A percentile compares a stretch with the other conserved stretches of the same genome.
These are phyloP conservation scores for Aspergillus floridensis DNA, from an alignment of 2,329 filamentous ascomycete species.

Conservation along the genomic window DNA sequence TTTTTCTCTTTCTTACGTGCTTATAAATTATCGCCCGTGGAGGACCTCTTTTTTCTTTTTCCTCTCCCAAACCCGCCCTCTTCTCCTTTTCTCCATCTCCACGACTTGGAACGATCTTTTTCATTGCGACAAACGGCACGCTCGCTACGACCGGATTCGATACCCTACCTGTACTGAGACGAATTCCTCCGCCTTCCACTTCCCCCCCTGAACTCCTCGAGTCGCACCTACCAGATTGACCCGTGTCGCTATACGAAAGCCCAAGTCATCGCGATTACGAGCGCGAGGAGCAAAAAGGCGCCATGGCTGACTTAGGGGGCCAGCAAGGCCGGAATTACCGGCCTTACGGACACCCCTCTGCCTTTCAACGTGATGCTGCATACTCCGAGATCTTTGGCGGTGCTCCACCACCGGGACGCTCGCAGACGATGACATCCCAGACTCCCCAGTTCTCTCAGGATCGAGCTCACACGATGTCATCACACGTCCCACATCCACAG, in stretches of 20 bases:
- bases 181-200: constrained; percentile 4
- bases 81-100: constrained; percentile 25
- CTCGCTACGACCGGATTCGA: constrained; percentile 32
- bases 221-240: constrained; percentile 1
- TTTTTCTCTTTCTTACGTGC: constrained; percentile 10
- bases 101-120: constrained; percentile 33
- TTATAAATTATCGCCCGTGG: constrained; percentile 21
- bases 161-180: constrained; percentile 15
- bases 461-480: constrained; percentile 77
- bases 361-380: constrained; percentile 80
- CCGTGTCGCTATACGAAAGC: constrained; percentile 7
- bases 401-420: constrained; percentile 79
- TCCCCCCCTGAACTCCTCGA: constrained; percentile 9
- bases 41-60: constrained; percentile 18
- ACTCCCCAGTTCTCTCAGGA: constrained; percentile 61
- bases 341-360: constrained; percentile 54
- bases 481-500: constrained; percentile 46
- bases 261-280: constrained; percentile 4
- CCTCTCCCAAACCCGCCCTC: constrained; percentile 12
- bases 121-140: constrained; percentile 32
- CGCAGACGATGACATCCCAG: constrained; percentile 91
- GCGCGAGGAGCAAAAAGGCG: constrained; percentile 15
- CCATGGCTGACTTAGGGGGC: constrained; percentile 63
- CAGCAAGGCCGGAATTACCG: constrained; percentile 62
- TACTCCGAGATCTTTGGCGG: constrained; percentile 95